A percentile compares a stretch with the other conserved stretches of the same genome.
These are phyloP conservation scores for Fusarium oligoseptatum DNA, from an alignment of 2,329 filamentous ascomycete genomes.

Conservation along the genomic window DNA sequence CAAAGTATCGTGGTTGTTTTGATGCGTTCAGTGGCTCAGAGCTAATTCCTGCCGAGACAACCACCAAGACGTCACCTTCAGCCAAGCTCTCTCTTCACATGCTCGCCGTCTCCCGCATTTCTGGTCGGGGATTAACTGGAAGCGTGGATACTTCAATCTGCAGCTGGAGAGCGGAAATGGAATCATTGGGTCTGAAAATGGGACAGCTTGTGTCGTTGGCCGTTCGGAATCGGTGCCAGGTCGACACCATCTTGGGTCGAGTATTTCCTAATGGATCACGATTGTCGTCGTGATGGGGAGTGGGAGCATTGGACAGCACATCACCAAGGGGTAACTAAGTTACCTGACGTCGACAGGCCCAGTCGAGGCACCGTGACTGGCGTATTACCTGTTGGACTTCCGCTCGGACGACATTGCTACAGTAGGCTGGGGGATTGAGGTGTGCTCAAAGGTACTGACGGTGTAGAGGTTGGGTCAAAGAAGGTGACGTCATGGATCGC, in stretches of 20 bases:
- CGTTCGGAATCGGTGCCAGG: conserved; percentile 2
- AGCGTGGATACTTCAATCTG: background rate
- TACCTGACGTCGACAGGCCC: conserved; percentile 29
- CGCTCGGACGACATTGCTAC: background rate
- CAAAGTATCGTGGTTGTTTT: conserved; percentile 4
- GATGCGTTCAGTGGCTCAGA: conserved; percentile 45
- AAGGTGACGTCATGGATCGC: conserved; percentile 45
- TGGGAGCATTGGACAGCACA: background rate
- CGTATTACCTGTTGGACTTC: background rate
- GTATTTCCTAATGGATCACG: conserved; percentile 36
- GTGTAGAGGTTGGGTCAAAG: conserved; percentile 5
- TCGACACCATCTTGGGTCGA: conserved; percentile 29
- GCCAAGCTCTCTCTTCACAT: conserved; percentile 23
- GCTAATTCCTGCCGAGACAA: conserved; percentile 38
- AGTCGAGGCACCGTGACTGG: background rate
- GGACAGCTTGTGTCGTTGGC: conserved; percentile 2
- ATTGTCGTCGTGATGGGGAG: conserved; percentile 15
- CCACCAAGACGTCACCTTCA: conserved; percentile 36
- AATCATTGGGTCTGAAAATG: background rate
- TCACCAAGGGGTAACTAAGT: background rate
- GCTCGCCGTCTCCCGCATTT: conserved; percentile 9
- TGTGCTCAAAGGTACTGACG: conserved; percentile 2
- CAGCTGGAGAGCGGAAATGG: background rate
- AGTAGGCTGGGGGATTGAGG: background rate
- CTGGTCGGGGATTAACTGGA: conserved; percentile 21